Evolutionary conservation across 108 stramenopile genomes (phyloP), one percentile per base, ranked within the genome.

Genomic region (Epipyxis sp.): DNA sequence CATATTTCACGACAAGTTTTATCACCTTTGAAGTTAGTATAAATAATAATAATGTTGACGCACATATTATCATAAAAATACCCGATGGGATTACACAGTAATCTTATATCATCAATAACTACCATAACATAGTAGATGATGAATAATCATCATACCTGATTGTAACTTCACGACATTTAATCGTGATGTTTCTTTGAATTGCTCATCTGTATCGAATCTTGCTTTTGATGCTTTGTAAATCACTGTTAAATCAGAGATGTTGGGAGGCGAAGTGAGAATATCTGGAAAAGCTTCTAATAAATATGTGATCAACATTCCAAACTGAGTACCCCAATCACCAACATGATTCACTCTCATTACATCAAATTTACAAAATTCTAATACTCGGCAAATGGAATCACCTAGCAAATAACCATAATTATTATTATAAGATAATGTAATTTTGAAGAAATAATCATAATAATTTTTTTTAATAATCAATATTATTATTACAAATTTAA

Each of bases 241-340:
- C 32, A 67, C 87, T 16, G 97, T 97, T 62, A 99, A 86, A 82
- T 96, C 94, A 34, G 93, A 91, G 79, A 98, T 98, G 81, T 94
- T 90, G 43, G 92, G 91, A 67, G 85, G 77, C 34, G 90, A 81
- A 1, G 76, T 80, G 79, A 95, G 76, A 35, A 94, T 92, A 76
- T 90, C 87, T 16, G 97, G 96, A 83, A 93, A 95, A 77, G 91
- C 92, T 80, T 97, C 96, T 82, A 93, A 91, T 59, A 99, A 82
- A 80, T 95, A 96, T 76, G 96, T 93, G 88, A 99, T 97, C 29
- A 99, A 91, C 97, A 98, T 98, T 35, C 97, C 96, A 77, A 97
- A 99, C 78, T 97, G 97, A 1, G 95, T 97, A 34, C 98, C 98
- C 98, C 98, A 99, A 85, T 99, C 98, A 30, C 97, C 98, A 25